phyloP scores from a whole-genome alignment of 1,284 basidiomycete species.

The Ganoderma sinense region DNA sequence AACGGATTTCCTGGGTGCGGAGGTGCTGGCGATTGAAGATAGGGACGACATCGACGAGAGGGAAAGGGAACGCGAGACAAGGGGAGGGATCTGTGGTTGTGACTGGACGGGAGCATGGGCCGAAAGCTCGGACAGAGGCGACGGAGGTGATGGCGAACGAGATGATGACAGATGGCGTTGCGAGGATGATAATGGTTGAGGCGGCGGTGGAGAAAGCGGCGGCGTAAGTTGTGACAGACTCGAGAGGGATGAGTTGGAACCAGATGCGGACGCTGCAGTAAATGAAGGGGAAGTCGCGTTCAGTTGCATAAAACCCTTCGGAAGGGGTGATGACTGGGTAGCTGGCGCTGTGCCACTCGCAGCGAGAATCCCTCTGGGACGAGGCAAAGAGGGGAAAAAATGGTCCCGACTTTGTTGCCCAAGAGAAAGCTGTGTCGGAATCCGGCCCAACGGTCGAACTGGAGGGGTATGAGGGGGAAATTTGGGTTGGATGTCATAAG shows the following conservation, averaged over 20 bases:
- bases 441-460: neutral
- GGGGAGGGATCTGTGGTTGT: neutral
- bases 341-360: neutral
- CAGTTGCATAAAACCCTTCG: neutral
- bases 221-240: neutral
- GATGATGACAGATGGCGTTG: neutral
- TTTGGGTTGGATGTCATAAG: neutral
- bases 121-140: neutral
- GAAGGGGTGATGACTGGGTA: neutral
- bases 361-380: neutral
- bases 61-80: neutral
- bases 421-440: neutral
- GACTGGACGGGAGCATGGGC: neutral
- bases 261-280: neutral
- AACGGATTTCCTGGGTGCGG: neutral
- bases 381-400: neutral
- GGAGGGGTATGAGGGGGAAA: neutral
- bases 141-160: neutral
- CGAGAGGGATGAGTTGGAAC: slow-evolving; percentile 5
- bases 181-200: neutral
- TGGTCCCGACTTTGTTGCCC: neutral
- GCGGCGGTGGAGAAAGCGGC: neutral
- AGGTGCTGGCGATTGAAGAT: slow-evolving; percentile 6
- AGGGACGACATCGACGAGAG: slow-evolving; percentile 17
- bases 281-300: neutral